These are phyloP conservation scores for Ophiocordyceps robertsii DNA, from an alignment of 2,329 filamentous ascomycete genomes.

Conservation along the genomic window DNA sequence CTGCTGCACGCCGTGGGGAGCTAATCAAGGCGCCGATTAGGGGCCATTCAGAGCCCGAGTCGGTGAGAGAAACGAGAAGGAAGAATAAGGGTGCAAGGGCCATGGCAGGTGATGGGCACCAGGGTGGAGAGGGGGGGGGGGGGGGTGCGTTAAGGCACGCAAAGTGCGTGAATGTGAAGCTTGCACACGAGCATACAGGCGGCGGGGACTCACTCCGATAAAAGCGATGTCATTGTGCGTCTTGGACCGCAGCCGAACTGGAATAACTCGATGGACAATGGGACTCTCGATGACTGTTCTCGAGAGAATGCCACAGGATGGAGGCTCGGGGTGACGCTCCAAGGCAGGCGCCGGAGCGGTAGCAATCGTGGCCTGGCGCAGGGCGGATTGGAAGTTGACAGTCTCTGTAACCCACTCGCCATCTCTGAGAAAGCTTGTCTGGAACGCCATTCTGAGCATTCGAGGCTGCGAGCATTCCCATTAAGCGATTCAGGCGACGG, in stretches of 20 bases:
- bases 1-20: no score
- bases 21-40: no score
- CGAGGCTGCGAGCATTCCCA: not conserved
- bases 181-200: not conserved
- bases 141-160: no score
- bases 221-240: slow-evolving; percentile 73
- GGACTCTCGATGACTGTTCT: slow-evolving; percentile 68
- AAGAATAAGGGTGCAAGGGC: no score
- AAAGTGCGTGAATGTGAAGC: not conserved
- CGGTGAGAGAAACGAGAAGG: no score
- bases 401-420: slow-evolving; percentile 45
- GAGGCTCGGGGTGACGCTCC: slow-evolving; percentile 23
- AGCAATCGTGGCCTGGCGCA: slow-evolving; percentile 20
- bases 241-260: slow-evolving; percentile 60
- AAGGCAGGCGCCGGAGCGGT: slow-evolving; percentile 15
- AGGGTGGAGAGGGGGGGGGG: no score
- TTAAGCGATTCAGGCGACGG: not conserved
- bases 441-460: slow-evolving; percentile 26
- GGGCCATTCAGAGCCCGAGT: no score
- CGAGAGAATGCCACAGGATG: slow-evolving; percentile 59
- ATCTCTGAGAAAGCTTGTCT: slow-evolving; percentile 38
- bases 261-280: slow-evolving; percentile 61
- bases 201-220: slow-evolving; percentile 49
- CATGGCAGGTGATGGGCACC: no score
- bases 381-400: slow-evolving; percentile 27